Conservation (phyloP, 768 basidiomycete species). For the Trametes sanguinea region DNA sequence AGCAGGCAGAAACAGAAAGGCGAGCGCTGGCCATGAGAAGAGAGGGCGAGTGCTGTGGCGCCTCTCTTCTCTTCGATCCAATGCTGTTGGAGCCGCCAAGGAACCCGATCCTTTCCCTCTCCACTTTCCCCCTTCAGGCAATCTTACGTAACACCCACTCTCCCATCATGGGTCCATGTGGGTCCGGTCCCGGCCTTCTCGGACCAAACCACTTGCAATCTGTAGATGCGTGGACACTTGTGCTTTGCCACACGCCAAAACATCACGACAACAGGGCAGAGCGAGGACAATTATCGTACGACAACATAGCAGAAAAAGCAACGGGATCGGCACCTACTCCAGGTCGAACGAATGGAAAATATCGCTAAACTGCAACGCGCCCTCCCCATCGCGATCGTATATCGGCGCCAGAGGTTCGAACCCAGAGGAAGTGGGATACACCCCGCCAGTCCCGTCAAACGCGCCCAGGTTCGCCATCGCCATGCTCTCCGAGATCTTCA, state of each 20-base stretch:
- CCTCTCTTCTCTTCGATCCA: neutral
- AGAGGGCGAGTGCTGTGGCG: too few relatives aligned
- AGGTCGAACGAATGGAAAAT: slow-evolving; percentile 4
- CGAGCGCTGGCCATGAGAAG: too few relatives aligned
- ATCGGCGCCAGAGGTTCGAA: neutral
- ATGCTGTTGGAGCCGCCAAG: neutral
- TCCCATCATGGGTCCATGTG: slow-evolving; percentile 15
- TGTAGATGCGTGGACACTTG: too few relatives aligned
- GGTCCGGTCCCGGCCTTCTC: slow-evolving; percentile 9
- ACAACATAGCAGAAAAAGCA: too few relatives aligned
- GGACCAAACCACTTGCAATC: neutral
- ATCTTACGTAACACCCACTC: neutral
- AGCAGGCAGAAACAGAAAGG: too few relatives aligned
- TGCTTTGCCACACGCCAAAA: too few relatives aligned
- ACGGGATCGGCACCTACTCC: neutral
- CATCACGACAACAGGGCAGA: too few relatives aligned
- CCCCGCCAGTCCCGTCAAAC: neutral
- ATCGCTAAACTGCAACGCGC: slow-evolving; percentile 8
- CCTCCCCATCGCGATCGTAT: neutral
- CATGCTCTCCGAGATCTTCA: slow-evolving; percentile 10
- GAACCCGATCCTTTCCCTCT: slow-evolving; percentile 12
- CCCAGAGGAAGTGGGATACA: neutral
- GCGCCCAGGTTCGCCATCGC: neutral
- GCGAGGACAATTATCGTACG: too few relatives aligned
- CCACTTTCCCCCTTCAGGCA: neutral